Base-by-base conservation (phyloP, 1,139 yeast genomes). In the Hyphopichia buzzinii region DNA sequence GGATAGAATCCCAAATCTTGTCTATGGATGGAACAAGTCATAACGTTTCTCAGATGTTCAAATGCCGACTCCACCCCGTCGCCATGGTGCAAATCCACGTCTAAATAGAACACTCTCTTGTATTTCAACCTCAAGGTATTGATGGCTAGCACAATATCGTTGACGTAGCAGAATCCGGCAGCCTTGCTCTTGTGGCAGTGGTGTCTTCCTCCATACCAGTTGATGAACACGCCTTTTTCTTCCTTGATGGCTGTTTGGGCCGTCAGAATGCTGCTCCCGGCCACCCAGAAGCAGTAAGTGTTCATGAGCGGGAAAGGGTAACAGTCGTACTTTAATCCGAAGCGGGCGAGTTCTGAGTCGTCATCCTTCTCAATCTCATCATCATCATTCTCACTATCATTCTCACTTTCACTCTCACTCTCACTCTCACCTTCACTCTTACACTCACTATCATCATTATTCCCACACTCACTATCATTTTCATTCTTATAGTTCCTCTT, bases 121-220 rank as follows among this genome's bases (percentile, higher is more conserved):
- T 62, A 77, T 8, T 57, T 54, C 12, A 63, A 63, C 22, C 89
- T 57, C 8, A 84, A 57, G 2, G 42, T 33, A 32, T 55, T 56
- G 3, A 84, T 79, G 0, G 79, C 72, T 15, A 84, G 50, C 0
- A 77, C 81, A 5, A 81, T 70, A 50, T 84, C 94, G 47, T 84
- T 84, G 5, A 82, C 62, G 48, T 84, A 84, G 52, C 95, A 84
- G 49, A 81, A 84, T 4, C 95, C 95, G 11, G 84, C 69, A 1
- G 88, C 85, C 29, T 52, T 61, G 0, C 69, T 51, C 44, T 73
- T 74, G 28, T 59, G 63, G 5, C 83, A 81, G 55, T 84, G 95
- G 50, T 84, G 94, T 34, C 94, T 57, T 1, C 95, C 95, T 2
- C 94, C 95, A 48, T 78, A 77, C 90, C 90, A 84, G 49, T 83